Evolutionary conservation across 345 rosid genomes (phyloP).

Genomic region (Bruguiera gymnorhiza): DNA sequence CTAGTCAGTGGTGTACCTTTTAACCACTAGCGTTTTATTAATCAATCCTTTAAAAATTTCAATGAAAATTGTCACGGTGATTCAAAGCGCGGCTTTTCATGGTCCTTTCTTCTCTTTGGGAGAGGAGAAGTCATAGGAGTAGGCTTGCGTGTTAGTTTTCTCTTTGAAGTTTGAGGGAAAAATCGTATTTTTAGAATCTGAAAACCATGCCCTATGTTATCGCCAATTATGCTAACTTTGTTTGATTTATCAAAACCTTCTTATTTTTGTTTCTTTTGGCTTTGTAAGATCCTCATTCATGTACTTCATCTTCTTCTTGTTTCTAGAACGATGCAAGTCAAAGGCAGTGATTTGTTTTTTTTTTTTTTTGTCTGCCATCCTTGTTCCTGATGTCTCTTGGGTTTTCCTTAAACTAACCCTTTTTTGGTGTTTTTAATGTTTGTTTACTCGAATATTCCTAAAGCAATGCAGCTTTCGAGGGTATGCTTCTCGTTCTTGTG

Average conservation of each 20-base stretch:
- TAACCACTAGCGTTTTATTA: not conserved
- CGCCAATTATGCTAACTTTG: not conserved
- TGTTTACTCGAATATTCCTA: not conserved
- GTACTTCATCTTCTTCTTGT: constrained; percentile 4
- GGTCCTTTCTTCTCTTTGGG: not conserved
- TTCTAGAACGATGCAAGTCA: constrained; percentile 16
- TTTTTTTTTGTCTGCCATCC: too few relatives aligned
- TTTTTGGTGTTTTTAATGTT: not conserved
- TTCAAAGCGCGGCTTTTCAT: constrained; percentile 6
- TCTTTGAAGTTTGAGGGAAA: not conserved
- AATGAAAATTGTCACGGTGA: not conserved
- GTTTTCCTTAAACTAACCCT: constrained; percentile 17
- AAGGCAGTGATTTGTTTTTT: not conserved
- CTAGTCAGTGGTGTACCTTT: not conserved
- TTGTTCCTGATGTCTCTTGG: constrained; percentile 3
- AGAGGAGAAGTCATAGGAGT: not conserved
- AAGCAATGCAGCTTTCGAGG: not conserved
- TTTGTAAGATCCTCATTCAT: not conserved
- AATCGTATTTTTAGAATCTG: constrained; percentile 1
- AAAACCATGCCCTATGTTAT: not conserved
- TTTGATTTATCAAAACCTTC: not conserved
- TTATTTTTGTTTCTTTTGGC: not conserved
- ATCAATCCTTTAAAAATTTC: not conserved
- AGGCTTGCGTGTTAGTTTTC: not conserved
- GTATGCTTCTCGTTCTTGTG: not conserved